phyloP scores from a whole-genome alignment of 495 filamentous ascomycete species.

The Penicillium lividum region DNA sequence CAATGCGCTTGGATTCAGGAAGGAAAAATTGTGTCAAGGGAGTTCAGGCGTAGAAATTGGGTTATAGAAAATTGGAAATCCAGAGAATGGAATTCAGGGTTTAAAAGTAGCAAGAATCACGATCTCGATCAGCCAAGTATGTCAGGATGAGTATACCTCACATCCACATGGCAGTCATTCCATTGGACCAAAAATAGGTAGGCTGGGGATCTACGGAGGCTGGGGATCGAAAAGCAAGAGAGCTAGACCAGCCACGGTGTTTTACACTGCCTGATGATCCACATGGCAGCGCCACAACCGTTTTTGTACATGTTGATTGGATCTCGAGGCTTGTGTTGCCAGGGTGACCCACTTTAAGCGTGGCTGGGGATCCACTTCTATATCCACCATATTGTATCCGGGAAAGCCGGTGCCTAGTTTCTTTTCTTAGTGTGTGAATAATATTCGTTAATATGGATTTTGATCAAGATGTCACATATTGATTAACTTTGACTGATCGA shows the following conservation, averaged over 20 bases:
- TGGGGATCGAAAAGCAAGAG: conserved; percentile 18
- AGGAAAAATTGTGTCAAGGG: not conserved
- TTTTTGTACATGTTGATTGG: conserved; percentile 5
- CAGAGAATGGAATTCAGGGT: conserved; percentile 7
- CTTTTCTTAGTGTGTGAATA: conserved; percentile 25
- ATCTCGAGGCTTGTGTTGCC: conserved; percentile 3
- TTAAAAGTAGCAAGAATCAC: conserved; percentile 21
- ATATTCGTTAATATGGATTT: not conserved
- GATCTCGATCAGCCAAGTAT: conserved; percentile 10
- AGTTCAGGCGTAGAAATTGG: not conserved
- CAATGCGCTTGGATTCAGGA: not conserved
- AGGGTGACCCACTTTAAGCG: conserved; percentile 8
- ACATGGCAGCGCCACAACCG: conserved; percentile 18
- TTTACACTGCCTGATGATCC: conserved; percentile 5
- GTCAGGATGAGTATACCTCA: conserved; percentile 15
- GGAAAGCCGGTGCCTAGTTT: conserved; percentile 25
- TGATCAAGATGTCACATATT: conserved; percentile 13
- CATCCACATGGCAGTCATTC: conserved; percentile 11
- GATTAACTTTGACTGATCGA: conserved; percentile 14
- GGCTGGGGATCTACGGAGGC: conserved; percentile 34
- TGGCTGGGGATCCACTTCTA: conserved; percentile 29
- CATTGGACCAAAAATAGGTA: conserved; percentile 26
- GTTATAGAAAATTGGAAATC: conserved; percentile 9
- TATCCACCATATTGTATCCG: not conserved
- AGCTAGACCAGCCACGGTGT: conserved; percentile 18